Evolutionary conservation across 257 asterid species (phyloP), one percentile per base, ranked within the genome.

Genomic region (Plantago major): DNA sequence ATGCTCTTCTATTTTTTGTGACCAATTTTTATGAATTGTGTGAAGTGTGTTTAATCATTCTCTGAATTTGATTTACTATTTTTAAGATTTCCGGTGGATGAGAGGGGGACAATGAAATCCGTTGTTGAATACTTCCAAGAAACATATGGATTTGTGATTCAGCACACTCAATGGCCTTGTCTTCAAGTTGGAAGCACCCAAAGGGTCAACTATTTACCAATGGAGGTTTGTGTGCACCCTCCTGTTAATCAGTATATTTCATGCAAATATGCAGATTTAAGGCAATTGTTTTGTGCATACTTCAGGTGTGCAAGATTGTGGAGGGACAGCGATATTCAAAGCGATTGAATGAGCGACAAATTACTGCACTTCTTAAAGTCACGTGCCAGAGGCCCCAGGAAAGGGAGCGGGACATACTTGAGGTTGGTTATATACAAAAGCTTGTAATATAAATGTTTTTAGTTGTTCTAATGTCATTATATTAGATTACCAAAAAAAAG

Each of bases 361-460:
- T 88, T 46, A 88, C 98, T 59, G 92, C 88, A 1, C 82, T 91
- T 14, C 86, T 91, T 51, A 88, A 80, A 66, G 98, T 91, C 65
- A 91, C 98, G 4, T 91, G 98, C 82, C 98, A 88, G 81, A 94
- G 97, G 8, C 97, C 98, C 3, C 77, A 73, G 0, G 95, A 88
- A 18, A 79, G 97, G 64, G 98, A 91, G 63, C 13, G 14, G 0
- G 92, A 86, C 69, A 91, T 91, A 56, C 87, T 84, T 62, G 79
- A 79, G 88, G 98, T 91, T 43, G 53, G 57, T 66, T n/a, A 15
- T 64, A 51, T 47, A 4, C 3, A 6, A 1, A 19, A 57, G 13
- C 47, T 45, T 10, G 51, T 18, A 15, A 22, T 22, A 22, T 1
- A 22, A 22, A 1, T 22, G 26, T 22, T 22, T 22, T 22, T 22